These are phyloP conservation scores for Pyrus betulifolia DNA, from an alignment of 306 rosid genomes.

Conservation along the genomic window DNA sequence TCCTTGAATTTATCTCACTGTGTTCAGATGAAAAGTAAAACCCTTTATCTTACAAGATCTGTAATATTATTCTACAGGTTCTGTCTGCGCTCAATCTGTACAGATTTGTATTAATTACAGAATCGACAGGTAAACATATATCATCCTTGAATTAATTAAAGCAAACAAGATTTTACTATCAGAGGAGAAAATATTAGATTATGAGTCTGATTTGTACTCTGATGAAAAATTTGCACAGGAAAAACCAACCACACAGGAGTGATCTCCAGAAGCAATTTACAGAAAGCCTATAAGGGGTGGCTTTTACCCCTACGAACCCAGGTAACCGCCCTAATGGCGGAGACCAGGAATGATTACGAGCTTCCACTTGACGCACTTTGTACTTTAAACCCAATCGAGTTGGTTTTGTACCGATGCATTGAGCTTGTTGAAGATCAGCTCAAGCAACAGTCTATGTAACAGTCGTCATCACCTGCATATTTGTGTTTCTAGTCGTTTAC, in stretches of 20 bases:
- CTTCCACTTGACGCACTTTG: constrained; percentile 45
- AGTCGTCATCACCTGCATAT: not conserved
- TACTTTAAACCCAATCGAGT: constrained; percentile 67
- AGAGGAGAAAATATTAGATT: not conserved
- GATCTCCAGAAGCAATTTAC: constrained; percentile 26
- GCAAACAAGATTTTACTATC: not conserved
- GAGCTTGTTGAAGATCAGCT: constrained; percentile 79
- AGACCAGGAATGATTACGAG: constrained; percentile 24
- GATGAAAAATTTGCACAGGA: constrained; percentile 37
- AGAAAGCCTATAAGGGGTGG: constrained; percentile 39
- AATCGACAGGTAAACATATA: constrained; percentile 50
- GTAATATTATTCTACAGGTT: constrained; percentile 34
- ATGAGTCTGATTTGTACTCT: not conserved
- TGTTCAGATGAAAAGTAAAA: not conserved
- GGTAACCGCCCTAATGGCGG: constrained; percentile 28
- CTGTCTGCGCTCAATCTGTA: constrained; percentile 82
- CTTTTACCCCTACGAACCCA: constrained; percentile 44
- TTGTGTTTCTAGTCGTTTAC: no score
- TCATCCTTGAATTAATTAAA: not conserved
- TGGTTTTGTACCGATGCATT: constrained; percentile 79
- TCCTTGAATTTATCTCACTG: not conserved
- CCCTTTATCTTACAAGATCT: not conserved
- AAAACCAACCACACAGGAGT: constrained; percentile 58
- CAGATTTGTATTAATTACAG: constrained; percentile 69
- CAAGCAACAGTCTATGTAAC: constrained; percentile 6